These are phyloP conservation scores for Mycena filopes DNA, from an alignment of 768 basidiomycete species.

Conservation along the genomic window DNA sequence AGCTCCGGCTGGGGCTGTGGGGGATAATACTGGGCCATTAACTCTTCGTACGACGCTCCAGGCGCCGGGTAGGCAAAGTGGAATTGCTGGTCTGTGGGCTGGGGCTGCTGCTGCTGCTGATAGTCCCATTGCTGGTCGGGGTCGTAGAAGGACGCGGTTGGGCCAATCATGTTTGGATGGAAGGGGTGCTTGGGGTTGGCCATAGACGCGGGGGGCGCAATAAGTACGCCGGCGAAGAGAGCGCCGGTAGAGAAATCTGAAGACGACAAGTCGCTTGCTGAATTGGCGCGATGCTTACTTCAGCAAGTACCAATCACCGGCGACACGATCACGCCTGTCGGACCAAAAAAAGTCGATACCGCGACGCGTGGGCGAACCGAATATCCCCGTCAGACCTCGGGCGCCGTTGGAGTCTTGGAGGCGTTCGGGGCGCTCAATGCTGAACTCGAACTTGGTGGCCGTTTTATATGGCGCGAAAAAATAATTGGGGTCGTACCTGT, in stretches of 20 bases:
- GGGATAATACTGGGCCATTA: slow-evolving; percentile 37
- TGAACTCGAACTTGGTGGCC: too few relatives aligned
- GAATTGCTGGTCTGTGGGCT: slow-evolving; percentile 26
- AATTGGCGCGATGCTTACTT: background rate
- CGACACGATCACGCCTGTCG: slow-evolving; percentile 27
- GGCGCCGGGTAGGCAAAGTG: slow-evolving; percentile 33
- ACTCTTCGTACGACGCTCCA: slow-evolving; percentile 31
- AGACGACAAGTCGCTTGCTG: background rate
- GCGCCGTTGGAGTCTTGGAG: too few relatives aligned
- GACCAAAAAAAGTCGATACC: background rate
- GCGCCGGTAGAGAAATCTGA: slow-evolving; percentile 2
- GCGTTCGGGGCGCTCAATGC: too few relatives aligned
- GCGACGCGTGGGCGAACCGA: too few relatives aligned
- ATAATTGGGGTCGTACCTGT: too few relatives aligned
- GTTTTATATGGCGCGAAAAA: too few relatives aligned
- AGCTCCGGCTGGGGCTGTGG: slow-evolving; percentile 35
- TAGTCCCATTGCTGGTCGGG: slow-evolving; percentile 44
- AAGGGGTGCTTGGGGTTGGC: background rate
- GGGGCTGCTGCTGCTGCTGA: slow-evolving; percentile 27
- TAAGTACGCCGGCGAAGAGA: background rate
- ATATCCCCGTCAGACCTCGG: too few relatives aligned
- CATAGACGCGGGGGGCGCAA: background rate
- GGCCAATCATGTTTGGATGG: slow-evolving; percentile 60
- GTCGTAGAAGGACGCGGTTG: slow-evolving; percentile 65
- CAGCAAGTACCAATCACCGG: slow-evolving; percentile 7